Evolutionary conservation across 768 basidiomycete genomes (phyloP).

Genomic region (Lactarius hengduanensis): DNA sequence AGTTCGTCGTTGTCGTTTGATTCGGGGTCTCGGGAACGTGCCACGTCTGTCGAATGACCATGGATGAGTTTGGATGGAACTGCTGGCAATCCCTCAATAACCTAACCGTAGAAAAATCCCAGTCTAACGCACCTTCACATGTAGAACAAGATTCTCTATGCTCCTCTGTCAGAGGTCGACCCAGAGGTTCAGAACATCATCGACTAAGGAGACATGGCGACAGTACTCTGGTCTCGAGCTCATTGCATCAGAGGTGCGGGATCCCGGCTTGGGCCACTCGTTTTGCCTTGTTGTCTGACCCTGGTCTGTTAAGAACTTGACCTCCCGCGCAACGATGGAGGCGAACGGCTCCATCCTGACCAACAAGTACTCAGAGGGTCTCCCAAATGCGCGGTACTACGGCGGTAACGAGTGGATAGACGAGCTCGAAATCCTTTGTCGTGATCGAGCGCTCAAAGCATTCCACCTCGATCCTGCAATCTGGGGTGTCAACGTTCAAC

Average conservation of each 20-base stretch:
- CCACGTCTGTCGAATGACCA: neutral
- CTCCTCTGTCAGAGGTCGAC: constrained; percentile 85
- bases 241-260: constrained; percentile 93
- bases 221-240: constrained; percentile 97
- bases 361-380: constrained; percentile 99
- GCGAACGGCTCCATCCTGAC: constrained; percentile 98
- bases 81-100: neutral
- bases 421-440: constrained; percentile 91
- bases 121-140: neutral
- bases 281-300: constrained; percentile 1
- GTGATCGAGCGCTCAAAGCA: constrained; percentile 91
- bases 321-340: constrained; percentile 93
- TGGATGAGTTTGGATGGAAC: neutral
- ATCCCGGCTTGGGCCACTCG: neutral
- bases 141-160: constrained; percentile 91
- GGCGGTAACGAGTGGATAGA: constrained; percentile 98
- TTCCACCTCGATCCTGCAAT: constrained; percentile 90
- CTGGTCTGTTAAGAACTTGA: constrained; percentile 71
- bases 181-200: constrained; percentile 96
- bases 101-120: neutral
- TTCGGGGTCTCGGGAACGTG: neutral
- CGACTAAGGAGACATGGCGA: constrained; percentile 98
- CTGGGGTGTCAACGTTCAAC: constrained; percentile 99
- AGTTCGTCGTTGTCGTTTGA: neutral
- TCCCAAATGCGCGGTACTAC: constrained; percentile 95